phyloP scores from a whole-genome alignment of 352 stramenopile genomes.

The Phytophthora sansomeana region DNA sequence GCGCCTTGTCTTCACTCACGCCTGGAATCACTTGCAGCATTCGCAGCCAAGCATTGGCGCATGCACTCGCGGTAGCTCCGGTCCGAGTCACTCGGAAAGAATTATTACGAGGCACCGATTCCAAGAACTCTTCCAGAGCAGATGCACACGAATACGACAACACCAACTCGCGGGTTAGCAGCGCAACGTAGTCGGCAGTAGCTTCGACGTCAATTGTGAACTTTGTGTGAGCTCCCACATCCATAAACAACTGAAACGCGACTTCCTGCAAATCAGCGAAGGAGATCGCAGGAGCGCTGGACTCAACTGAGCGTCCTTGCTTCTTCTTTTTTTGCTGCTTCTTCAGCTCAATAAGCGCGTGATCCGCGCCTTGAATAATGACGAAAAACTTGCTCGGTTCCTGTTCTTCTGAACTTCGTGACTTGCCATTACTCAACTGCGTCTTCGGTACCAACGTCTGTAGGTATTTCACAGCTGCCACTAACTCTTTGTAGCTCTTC shows the following conservation, averaged over 20 bases:
- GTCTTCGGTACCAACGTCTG: conserved; percentile 26
- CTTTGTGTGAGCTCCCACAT: conserved; percentile 61
- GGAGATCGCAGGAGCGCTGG: conserved; percentile 26
- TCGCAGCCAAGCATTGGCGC: conserved; percentile 74
- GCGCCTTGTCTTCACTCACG: conserved; percentile 76
- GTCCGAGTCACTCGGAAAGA: conserved; percentile 62
- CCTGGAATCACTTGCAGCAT: conserved; percentile 84
- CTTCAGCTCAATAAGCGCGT: conserved; percentile 57
- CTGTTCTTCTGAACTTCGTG: conserved; percentile 17
- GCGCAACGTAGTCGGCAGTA: conserved; percentile 59
- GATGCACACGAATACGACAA: conserved; percentile 49
- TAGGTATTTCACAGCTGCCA: conserved; percentile 41
- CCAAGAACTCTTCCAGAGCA: conserved; percentile 60
- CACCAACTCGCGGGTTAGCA: conserved; percentile 66
- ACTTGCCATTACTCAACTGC: background rate
- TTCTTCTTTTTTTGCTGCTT: conserved; percentile 50
- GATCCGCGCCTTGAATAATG: conserved; percentile 71
- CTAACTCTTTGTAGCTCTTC: conserved; percentile 48
- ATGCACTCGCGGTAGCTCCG: conserved; percentile 54
- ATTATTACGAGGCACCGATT: conserved; percentile 61
- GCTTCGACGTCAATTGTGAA: conserved; percentile 67
- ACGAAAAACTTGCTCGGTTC: conserved; percentile 48
- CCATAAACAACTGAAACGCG: conserved; percentile 75
- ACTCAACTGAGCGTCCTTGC: no score
- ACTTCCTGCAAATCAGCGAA: conserved; percentile 73